Percentiles rank a stretch among this genome's conserved stretches.
Conservation (phyloP, 73 alveolate species). For the Symbiodinium natans region DNA sequence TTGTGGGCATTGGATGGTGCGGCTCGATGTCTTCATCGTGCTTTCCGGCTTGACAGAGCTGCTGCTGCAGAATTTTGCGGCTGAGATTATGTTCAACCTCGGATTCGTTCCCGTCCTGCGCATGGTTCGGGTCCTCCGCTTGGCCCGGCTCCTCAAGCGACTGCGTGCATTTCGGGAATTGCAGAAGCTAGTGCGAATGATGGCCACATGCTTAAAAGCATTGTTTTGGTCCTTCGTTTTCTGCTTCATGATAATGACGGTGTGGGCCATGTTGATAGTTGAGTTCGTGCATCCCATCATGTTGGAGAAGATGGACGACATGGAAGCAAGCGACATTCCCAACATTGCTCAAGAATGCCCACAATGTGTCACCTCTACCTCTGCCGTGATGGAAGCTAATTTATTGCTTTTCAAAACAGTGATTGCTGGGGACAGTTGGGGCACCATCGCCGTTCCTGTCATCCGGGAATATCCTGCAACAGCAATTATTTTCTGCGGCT, state of each 20-base stretch:
- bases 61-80: background rate
- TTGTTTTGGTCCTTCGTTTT: background rate
- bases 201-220: background rate
- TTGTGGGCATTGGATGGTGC: background rate
- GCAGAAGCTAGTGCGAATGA: conserved; percentile 63
- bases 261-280: conserved; percentile 39
- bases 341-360: background rate
- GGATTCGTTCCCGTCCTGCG: conserved; percentile 33
- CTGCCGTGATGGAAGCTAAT: conserved; percentile 23
- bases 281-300: background rate
- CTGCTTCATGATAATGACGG: conserved; percentile 55
- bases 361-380: background rate
- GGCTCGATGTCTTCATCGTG: background rate
- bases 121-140: conserved; percentile 48
- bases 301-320: background rate
- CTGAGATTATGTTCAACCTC: background rate
- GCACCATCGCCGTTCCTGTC: conserved; percentile 70
- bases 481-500: conserved; percentile 42
- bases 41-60: background rate
- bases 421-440: conserved; percentile 90
- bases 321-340: background rate
- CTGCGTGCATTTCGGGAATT: conserved; percentile 54
- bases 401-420: conserved; percentile 58
- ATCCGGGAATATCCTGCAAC: conserved; percentile 29
- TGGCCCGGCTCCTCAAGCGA: conserved; percentile 33